Evolutionary conservation across 2,329 filamentous ascomycete genomes (phyloP), one percentile per base, ranked within the genome.

Genomic region (Massarina eburnea): DNA sequence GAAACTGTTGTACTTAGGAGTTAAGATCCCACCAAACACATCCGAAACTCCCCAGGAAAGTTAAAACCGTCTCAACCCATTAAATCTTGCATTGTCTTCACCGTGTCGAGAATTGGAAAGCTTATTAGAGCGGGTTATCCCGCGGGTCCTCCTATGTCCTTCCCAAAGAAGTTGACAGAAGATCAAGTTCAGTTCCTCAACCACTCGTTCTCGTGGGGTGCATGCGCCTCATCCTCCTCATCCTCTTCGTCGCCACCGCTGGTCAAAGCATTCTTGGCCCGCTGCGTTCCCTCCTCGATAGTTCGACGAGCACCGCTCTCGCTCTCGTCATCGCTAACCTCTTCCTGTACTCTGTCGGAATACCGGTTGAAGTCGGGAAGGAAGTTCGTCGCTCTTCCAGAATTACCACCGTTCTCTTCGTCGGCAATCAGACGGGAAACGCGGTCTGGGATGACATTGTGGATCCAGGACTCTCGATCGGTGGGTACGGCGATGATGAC

Each of bases 401-500:
- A 54, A 15, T 54, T 48, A 10, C 47, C 49, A 6, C 48, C 48
- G 36, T 59, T 59, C 19, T 61, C 51, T 32, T 65, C 64, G 35
- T 62, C 63, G 14, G 61, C 58, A 24, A 69, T 54, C 37, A 68
- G 48, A 44, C 59, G 58, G 21, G 64, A 68, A 22, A 69, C 44
- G n/a, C 61, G 58, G 7, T 61, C 62, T 3, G 66, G 66, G 2
- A 60, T 56, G 8, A 67, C 42, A 10, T 51, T 49, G 42, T 66
- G 63, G 2, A 68, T 57, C 65, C 62, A 66, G 1, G 65, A 65
- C 27, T 64, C 57, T 14, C 54, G 58, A 17, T 62, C 48, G 2
- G 61, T 67, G 15, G 65, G 63, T 0, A 61, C 54, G 7, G 45
- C 59, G 32, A 69, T 64, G 44, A 69, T 67, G 1, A 51, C 39